Base-by-base conservation (phyloP, 2,329 filamentous ascomycete genomes). In the Shiraia bambusicola region DNA sequence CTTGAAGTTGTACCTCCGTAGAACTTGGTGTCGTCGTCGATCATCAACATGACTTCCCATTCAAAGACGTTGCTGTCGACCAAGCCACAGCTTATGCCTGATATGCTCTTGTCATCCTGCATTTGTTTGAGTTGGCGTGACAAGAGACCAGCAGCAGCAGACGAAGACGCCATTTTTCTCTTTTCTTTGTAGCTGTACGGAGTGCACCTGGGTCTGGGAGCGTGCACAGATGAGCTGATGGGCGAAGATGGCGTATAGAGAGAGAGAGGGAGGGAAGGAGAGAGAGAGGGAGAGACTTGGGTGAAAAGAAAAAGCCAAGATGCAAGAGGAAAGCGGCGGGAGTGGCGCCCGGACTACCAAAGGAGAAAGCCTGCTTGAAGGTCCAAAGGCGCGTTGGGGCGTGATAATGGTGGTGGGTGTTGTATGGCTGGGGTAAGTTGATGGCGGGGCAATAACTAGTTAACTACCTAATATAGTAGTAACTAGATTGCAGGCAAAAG, bases 31-130 rank as follows among this genome's bases (percentile, higher is more conserved):
- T 95, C 90, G 59, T 96, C 91, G 49, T 83, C 89, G 54, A 97
- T 92, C 92, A 98, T 97, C 47, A 98, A 82, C 87, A 96, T 95
- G 14, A 97, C 90, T 70, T 97, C 91, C 93, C 93, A 98, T 74
- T 95, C 87, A 55, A 96, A 96, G 8, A 97, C 83, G 66, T 95
- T 86, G 68, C 87, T 87, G 60, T 85, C 83, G 37, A 91, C 83
- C 30, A 98, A 76, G 0, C 93, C 93, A 60, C 89, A 95, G 49
- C 90, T 96, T 63, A 97, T 95, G 38, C 92, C 93, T 0, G 89
- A 89, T 33, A 97, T 86, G 69, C 95, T 90, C 66, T 90, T 92
- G 67, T 88, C 85, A 16, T 80, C 83, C 72, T 95, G 88, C 82
- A 98, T 97, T 67, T 94, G 85, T 75, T 95, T 95, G 53, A 97